Base-by-base conservation (phyloP, 768 basidiomycete species). In the Mrakia blollopis region DNA sequence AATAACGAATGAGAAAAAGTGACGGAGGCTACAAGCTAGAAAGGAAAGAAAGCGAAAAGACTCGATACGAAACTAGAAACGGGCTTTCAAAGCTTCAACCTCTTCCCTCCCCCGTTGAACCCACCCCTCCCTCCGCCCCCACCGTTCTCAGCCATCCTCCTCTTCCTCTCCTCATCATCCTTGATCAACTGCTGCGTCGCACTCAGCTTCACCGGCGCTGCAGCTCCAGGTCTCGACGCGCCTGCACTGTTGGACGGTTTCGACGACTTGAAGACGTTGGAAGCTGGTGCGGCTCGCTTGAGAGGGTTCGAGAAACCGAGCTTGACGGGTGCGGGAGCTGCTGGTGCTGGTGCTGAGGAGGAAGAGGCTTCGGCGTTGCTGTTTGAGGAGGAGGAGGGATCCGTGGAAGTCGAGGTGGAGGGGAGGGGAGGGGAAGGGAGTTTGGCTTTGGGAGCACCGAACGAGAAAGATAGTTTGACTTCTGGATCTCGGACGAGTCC, bases 91-190 rank as follows among this genome's bases (percentile, higher is more conserved):
- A 73, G 61, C 73, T 74, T 74, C 35, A 74, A 47, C 32, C 73
- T 63, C 73, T 74, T 74, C 39, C 73, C 73, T 16, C 54, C 54
- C 6, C 11, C 28, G 35, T 57, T 61, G 7, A 80, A 77, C 30
- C 78, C 62, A 62, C 74, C 70, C 39, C 57, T 28, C 16, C 70
- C 69, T 9, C 39, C 39, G 5, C 69, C 69, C 10, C n/a, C n/a
- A n/a, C 72, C 63, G 50, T 47, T 28, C 37, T 72, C 76, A 1
- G 76, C 78, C 54, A 61, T 44, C 35, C 93, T 86, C 82, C 90
- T 87, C 84, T 96, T 95, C 82, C 93, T 87, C 83, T 93, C 93
- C 84, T 92, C 91, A 39, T 97, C 94, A 85, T 98, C 96, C 76
- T 89, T 80, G 78, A 97, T 95, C 77, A 98, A 84, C 79, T 88